Evolutionary conservation across 768 basidiomycete genomes (phyloP), one percentile per base, ranked within the genome.

Genomic region (Leccinellum rugosiceps): DNA sequence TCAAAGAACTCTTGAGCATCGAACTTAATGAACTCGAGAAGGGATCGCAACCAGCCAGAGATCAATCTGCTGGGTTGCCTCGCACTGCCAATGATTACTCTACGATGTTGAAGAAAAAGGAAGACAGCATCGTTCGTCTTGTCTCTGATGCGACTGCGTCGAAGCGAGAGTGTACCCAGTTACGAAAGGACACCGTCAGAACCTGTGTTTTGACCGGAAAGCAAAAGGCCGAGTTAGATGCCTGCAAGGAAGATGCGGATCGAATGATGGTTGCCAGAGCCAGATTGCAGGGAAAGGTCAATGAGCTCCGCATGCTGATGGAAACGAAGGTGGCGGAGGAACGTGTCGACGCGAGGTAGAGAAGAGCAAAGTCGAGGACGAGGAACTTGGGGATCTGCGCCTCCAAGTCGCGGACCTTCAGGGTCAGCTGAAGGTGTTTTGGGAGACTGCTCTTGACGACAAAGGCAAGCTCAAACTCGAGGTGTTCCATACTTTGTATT

Each of bases 281-380:
- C 26, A 89, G 86, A 65, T 76, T 96, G 2, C 86, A 91, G 65
- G 81, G 78, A 38, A 94, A 97, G 71, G 76, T 97, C 14, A 94
- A 96, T 64, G 88, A 92, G 59, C 78, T 98, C 8, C 87, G 94
- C 7, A 76, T 82, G n/a, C 75, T 90, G 13, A 83, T 97, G 76
- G 86, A 87, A 46, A 88, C 90, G 1, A 97, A 94, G 71, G 82
- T 86, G 0, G 87, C 85, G 28, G 94, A 98, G 70, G 94, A 94
- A 88, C 83, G 10, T 86, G 87, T 30, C 83, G 91, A 15, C 82
- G 80, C 32, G 91, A 97, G 67, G 92, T 86, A 1, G 92, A 94
- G 70, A 87, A 86, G 72, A 88, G 89, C 72, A 91, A 26, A 26
- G 26, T 26, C 26, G 26, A 87, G 64, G 94, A 98, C 61, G 78